Base-by-base conservation (phyloP, 352 stramenopile species). In the Phytopythium ostracodes region DNA sequence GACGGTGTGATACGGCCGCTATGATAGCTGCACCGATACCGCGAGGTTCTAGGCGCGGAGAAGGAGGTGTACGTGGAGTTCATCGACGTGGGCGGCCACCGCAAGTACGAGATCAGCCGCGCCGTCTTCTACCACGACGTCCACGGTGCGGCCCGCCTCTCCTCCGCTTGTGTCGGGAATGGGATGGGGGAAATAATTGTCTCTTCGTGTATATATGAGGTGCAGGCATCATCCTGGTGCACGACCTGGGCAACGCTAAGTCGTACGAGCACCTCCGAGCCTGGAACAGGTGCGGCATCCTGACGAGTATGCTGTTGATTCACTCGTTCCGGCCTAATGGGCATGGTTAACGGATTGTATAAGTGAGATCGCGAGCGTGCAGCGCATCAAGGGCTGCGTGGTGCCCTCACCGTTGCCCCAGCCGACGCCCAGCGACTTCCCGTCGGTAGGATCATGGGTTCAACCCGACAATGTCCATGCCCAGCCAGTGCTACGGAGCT, bases 81-180 rank as follows among this genome's bases (percentile, higher is more conserved):
- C 46, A 65, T 94, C 22, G 87, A 96, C 53, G 83, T 96, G 18
- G 85, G 87, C 25, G 84, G 87, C 14, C 84, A 96, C 64, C 75
- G 78, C 35, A 81, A 89, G 59, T 92, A 94, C 73, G 83, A 92
- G 56, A 71, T 90, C 64, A 94, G 84, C 62, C 81, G 87, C 18
- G 59, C 66, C 8, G 84, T 90, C 47, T 96, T 94, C 64, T 96
- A 94, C 71, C 68, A 91, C 56, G 72, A 93, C 57, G 72, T 94
- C 2, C 85, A 96, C 38, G 87, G 72, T 77, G 46, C 53, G 43
- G 4, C 31, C 31, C 31, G 31, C 31, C 4, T 9, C 31, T 36
- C 31, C 9, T 7, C 29, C 29, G 7, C 7, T n/a, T n/a, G 11
- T 17, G 35, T 17, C 0, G 15, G 36, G 5, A 15, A 31, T 60